A percentile compares a stretch with the other conserved stretches of the same genome.
These are phyloP conservation scores for Plasmodium adleri DNA, from an alignment of 169 alveolate genomes.

Conservation along the genomic window DNA sequence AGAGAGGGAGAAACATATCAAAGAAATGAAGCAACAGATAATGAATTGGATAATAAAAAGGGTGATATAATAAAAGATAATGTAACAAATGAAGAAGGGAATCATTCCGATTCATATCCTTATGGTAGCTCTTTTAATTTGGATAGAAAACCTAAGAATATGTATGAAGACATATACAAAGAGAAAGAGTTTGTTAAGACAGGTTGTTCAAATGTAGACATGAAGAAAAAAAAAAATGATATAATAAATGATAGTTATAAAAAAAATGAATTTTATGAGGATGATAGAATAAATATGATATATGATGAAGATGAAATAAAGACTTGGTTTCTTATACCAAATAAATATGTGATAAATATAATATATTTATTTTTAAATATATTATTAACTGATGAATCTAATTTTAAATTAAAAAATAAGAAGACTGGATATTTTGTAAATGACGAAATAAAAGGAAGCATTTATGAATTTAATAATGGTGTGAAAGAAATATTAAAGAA, in stretches of 20 bases:
- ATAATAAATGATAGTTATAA: not conserved
- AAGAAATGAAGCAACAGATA: not conserved
- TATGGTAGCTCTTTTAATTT: too few relatives aligned
- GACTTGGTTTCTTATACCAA: slow-evolving; percentile 72
- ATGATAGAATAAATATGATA: not conserved
- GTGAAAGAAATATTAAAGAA: slow-evolving; percentile 31
- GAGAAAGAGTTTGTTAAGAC: not conserved
- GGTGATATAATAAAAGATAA: not conserved
- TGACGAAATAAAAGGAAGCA: slow-evolving; percentile 14
- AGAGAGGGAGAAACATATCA: too few relatives aligned
- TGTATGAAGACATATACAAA: not conserved
- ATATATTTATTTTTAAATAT: slow-evolving; percentile 47
- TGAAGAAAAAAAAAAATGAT: not conserved
- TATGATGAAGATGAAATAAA: slow-evolving; percentile 41
- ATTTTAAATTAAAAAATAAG: slow-evolving; percentile 27
- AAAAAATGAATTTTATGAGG: not conserved
- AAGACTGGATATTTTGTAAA: slow-evolving; percentile 44
- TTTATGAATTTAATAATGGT: slow-evolving; percentile 11
- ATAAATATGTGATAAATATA: slow-evolving; percentile 43
- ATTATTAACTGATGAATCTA: slow-evolving; percentile 35
- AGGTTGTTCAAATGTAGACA: not conserved
- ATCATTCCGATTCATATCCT: not conserved
- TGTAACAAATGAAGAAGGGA: not conserved
- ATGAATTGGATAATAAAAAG: not conserved
- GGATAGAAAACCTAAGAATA: too few relatives aligned